Conservation (phyloP, 306 rosid genomes). For the Cucumis sativus region DNA sequence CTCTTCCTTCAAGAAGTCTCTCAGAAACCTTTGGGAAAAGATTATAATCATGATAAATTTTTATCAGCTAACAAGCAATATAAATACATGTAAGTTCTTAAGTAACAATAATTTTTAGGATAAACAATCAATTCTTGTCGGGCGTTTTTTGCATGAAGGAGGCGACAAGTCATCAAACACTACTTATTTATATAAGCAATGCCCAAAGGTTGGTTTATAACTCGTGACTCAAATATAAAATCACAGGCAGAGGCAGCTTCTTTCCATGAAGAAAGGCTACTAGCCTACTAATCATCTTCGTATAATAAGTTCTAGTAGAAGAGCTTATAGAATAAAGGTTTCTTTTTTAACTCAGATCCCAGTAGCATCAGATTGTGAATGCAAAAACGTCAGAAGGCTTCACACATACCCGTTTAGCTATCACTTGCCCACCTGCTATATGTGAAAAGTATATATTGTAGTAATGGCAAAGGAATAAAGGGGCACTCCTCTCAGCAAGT, state of each 20-base stretch:
- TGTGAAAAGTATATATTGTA: constrained; percentile 77
- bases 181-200: not conserved
- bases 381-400: not conserved
- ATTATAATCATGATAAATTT: not conserved
- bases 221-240: not conserved
- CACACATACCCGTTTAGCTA: constrained; percentile 44
- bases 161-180: not conserved
- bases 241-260: not conserved
- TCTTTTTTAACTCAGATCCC: not conserved
- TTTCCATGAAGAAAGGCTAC: not conserved
- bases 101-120: not conserved
- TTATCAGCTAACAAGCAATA: not conserved
- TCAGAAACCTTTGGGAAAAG: constrained; percentile 44
- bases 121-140: not conserved
- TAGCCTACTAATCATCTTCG: not conserved
- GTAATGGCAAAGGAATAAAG: constrained; percentile 71
- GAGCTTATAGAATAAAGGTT: not conserved
- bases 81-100: not conserved
- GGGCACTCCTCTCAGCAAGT: constrained; percentile 47
- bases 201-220: not conserved
- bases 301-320: not conserved
- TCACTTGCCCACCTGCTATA: constrained; percentile 68
- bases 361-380: constrained; percentile 1
- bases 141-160: not conserved
- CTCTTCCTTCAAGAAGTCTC: constrained; percentile 56